Percentiles rank a stretch among this genome's conserved stretches.
phyloP scores from a whole-genome alignment of 176 grass and related monocot species.

The Stipa capillata region DNA sequence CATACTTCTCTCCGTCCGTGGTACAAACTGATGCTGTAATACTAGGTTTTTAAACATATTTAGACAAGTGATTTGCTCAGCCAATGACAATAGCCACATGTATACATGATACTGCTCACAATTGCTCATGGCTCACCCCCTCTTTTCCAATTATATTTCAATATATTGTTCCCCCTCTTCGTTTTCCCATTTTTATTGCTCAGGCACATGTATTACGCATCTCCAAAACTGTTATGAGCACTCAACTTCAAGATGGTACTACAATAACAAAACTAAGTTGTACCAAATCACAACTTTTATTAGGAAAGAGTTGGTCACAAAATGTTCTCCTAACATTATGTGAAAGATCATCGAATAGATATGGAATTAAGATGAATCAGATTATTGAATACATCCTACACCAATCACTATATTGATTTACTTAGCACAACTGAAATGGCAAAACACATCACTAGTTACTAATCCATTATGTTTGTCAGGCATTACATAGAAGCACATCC shows the following conservation, averaged over 20 bases:
- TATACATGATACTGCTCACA: background rate
- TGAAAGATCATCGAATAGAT: background rate
- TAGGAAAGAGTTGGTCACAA: background rate
- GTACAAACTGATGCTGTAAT: background rate
- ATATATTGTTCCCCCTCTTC: background rate
- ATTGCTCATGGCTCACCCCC: background rate
- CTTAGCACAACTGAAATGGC: background rate
- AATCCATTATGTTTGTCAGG: background rate
- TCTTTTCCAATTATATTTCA: slow-evolving; percentile 8
- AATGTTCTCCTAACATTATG: background rate
- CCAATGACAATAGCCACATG: background rate
- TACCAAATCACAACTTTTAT: background rate
- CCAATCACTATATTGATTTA: background rate
- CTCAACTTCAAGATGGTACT: background rate
- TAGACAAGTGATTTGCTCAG: background rate
- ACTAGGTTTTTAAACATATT: background rate
- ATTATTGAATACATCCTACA: background rate
- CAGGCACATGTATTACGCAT: background rate
- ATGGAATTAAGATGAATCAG: background rate
- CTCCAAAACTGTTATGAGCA: background rate
- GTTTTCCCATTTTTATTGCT: background rate
- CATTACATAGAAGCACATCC: background rate
- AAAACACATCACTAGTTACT: background rate
- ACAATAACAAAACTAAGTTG: background rate
- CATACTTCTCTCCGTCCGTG: background rate